phyloP scores from a whole-genome alignment of 2,329 filamentous ascomycete genomes.

The Fusarium pininemorale region DNA sequence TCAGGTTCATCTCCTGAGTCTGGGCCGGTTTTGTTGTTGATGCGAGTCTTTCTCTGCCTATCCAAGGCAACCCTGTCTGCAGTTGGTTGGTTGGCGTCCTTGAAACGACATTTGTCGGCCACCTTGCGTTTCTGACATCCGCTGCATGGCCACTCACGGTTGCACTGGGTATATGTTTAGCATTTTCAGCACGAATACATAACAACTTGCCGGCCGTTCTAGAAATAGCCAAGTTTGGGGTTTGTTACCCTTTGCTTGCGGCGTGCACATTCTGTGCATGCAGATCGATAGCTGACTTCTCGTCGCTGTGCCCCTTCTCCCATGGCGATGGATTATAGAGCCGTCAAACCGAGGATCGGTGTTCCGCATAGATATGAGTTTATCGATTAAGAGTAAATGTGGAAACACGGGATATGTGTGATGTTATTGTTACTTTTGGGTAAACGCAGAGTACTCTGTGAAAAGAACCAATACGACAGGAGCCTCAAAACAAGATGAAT shows the following conservation, averaged over 20 bases:
- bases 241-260: slow-evolving; percentile 51
- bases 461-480: not conserved
- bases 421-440: not conserved
- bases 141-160: slow-evolving; percentile 52
- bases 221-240: not conserved
- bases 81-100: slow-evolving; percentile 32
- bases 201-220: not conserved
- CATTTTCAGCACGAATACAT: not conserved
- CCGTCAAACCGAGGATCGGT: not conserved
- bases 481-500: slow-evolving; percentile 12
- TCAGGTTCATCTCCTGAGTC: slow-evolving; percentile 31
- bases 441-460: not conserved
- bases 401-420: not conserved
- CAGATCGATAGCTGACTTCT: slow-evolving; percentile 41
- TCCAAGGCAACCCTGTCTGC: slow-evolving; percentile 37
- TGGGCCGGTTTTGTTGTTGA: slow-evolving; percentile 25
- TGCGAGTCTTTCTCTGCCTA: slow-evolving; percentile 36
- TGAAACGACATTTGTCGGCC: slow-evolving; percentile 49
- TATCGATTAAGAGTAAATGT: not conserved
- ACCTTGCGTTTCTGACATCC: slow-evolving; percentile 53
- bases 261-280: slow-evolving; percentile 56
- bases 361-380: not conserved
- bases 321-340: slow-evolving; percentile 17
- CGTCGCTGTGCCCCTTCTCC: slow-evolving; percentile 25
- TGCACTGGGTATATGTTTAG: slow-evolving; percentile 45